Base-by-base conservation (phyloP, 768 basidiomycete species). In the Mycena maculata region DNA sequence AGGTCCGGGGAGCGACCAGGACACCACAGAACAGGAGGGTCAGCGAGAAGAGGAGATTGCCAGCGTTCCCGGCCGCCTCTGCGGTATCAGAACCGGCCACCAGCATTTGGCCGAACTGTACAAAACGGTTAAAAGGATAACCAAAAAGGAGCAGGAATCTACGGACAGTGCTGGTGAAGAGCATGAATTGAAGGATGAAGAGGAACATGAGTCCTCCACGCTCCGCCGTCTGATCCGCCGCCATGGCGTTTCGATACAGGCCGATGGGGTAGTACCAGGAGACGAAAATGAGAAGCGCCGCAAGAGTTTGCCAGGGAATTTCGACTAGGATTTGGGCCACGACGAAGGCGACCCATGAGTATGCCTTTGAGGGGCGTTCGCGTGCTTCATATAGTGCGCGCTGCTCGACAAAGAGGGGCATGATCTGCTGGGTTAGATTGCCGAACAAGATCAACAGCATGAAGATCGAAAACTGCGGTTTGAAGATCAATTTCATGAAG, bases 11-110 rank as follows among this genome's bases (percentile, higher is more conserved):
- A 56, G 73, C 72, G 69, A 76, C 75, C 71, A 80, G 67, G 61
- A 78, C 79, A 77, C 81, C 71, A 38, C 81, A 82, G 76, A 84
- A 83, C 39, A 85, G 75, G 27, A 84, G 69, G 47, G 72, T 78
- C 39, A 84, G 71, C 8, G 78, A 79, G 75, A 83, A 83, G 44
- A 83, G 54, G 49, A 84, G 63, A 53, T 80, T 80, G 58, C 77
- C 82, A 23, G 81, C 63, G 59, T 83, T 83, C 36, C 81, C 82
- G 16, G 76, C 82, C 13, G 76, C 78, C 64, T 82, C 80, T 27
- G 80, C 81, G 18, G 76, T 74, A 0, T 77, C 76, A 42, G 75
- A 75, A 20, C 75, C 77, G 3, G 80, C 79, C 15, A 83, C 78
- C 36, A 80, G 65, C 68, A 79, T 74, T 62, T 80, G 76, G 10